These are phyloP conservation scores for Apiotrichum laibachii DNA, from an alignment of 1,284 basidiomycete genomes.

Conservation along the genomic window DNA sequence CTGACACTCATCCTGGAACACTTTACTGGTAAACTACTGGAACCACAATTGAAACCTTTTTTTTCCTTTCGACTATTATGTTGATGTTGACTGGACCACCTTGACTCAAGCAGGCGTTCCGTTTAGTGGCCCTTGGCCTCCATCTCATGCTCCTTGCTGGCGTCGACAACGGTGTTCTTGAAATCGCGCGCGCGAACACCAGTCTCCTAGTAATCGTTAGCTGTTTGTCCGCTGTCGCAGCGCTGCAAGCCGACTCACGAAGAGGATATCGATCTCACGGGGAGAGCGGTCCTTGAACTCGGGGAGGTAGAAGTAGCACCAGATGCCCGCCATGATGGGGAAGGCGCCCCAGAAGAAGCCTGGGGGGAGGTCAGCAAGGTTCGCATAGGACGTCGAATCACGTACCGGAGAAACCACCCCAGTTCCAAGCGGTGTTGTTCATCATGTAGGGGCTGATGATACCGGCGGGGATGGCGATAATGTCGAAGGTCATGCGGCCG, in stretches of 20 bases:
- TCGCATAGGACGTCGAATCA: too few species aligned
- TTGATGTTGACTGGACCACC: too few species aligned
- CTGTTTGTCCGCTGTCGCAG: too few species aligned
- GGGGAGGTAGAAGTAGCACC: constrained; percentile 41
- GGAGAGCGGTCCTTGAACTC: constrained; percentile 50
- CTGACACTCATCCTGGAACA: too few species aligned
- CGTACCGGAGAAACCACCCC: constrained; percentile 24
- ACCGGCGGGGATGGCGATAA: constrained; percentile 1
- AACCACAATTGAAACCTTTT: too few species aligned
- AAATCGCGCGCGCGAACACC: constrained; percentile 46
- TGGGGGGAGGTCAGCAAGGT: neutral
- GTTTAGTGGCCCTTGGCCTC: too few species aligned
- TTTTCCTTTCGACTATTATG: too few species aligned
- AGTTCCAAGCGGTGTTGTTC: constrained; percentile 12
- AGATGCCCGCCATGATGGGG: neutral
- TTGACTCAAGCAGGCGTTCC: too few species aligned
- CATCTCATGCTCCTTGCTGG: too few species aligned
- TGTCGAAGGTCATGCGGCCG: constrained; percentile 23
- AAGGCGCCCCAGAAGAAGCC: constrained; percentile 46
- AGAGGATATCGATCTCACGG: constrained; percentile 48
- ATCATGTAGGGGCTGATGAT: constrained; percentile 10
- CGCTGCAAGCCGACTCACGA: constrained; percentile 25
- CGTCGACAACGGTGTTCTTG: constrained; percentile 35
- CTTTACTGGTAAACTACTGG: too few species aligned
- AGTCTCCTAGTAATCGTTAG: too few species aligned